Conservation (phyloP, 768 basidiomycete genomes). For the Cyclocybe cylindracea region DNA sequence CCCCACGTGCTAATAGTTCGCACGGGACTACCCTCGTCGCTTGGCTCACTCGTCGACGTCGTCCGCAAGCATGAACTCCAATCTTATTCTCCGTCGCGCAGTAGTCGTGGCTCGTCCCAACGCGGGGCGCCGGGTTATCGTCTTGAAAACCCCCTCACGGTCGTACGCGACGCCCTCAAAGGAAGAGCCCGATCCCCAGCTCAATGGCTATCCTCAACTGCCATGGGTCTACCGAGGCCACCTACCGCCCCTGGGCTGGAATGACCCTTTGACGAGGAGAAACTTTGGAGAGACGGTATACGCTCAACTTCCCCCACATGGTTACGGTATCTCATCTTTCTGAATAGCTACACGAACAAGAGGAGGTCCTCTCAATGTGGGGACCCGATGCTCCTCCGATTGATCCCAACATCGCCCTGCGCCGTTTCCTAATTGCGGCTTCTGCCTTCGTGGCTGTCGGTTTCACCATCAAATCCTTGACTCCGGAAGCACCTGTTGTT, state of each 20-base stretch:
- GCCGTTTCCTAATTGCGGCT: conserved; percentile 64
- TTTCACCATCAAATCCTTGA: conserved; percentile 51
- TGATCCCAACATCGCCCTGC: conserved; percentile 57
- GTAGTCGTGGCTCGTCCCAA: conserved; percentile 29
- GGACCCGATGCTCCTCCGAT: conserved; percentile 76
- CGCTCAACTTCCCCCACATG: background rate
- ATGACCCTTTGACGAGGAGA: conserved; percentile 73
- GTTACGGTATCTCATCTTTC: conserved; percentile 13
- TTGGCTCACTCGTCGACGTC: conserved; percentile 19
- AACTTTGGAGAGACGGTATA: conserved; percentile 81
- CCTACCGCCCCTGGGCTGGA: conserved; percentile 69
- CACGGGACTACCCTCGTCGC: conserved; percentile 14
- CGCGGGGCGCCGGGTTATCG: conserved; percentile 19
- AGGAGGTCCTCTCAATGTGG: conserved; percentile 86
- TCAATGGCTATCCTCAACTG: conserved; percentile 72
- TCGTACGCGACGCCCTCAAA: conserved; percentile 33
- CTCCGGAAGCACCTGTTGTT: conserved; percentile 61
- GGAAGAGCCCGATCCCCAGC: conserved; percentile 61
- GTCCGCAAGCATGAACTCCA: conserved; percentile 35
- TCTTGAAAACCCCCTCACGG: conserved; percentile 17
- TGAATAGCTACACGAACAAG: conserved; percentile 72
- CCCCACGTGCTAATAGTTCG: conserved; percentile 15
- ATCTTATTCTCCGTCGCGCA: conserved; percentile 40
- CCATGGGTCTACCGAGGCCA: conserved; percentile 68
- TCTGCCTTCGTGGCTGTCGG: conserved; percentile 67